Base-by-base conservation (phyloP, 805 yeast genomes). In the Metschnikowia bowlesiae region DNA sequence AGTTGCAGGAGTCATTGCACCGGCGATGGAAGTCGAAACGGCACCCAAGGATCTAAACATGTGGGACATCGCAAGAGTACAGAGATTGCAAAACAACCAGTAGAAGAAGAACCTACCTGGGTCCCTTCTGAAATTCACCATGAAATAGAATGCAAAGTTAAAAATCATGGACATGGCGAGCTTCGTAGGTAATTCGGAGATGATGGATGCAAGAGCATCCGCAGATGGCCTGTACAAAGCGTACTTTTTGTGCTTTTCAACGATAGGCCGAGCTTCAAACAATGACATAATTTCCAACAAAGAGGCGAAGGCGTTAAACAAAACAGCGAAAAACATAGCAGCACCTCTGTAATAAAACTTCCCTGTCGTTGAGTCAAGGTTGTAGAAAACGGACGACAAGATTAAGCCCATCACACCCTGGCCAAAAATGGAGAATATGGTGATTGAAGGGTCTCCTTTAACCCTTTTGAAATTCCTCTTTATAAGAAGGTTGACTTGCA, bases 171-270 rank as follows among this genome's bases (percentile, higher is more conserved):
- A 64, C 65, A 63, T 64, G 22, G 58, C 50, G 6, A 71, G 53
- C 65, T 85, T 85, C 48, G 81, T 73, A 3, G 92, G 91, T 52
- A 87, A 64, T 46, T 81, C 84, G 3, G 87, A 76, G 4, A 84
- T 52, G 42, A 82, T 71, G 5, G 81, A 71, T 0, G 89, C 84
- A 4, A 87, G 57, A 1, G 89, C 86, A 60, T 86, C 92, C 3
- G 88, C 82, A 11, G 89, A 76, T 2, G 91, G 90, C 51, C 83
- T 82, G 63, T 85, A 88, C 51, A 87, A 75, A 0, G 89, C 82
- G 58, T 84, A 87, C 44, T 78, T 76, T 60, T 83, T 82, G 62
- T 87, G 95, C 61, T 87, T 87, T 58, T 78, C 79, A 29, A 85
- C 76, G 54, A 87, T 81, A 30, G 85, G 81, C 68, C 86, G 80